These are phyloP conservation scores for Lathyrus aphaca DNA, from an alignment of 306 rosid genomes.

Conservation along the genomic window DNA sequence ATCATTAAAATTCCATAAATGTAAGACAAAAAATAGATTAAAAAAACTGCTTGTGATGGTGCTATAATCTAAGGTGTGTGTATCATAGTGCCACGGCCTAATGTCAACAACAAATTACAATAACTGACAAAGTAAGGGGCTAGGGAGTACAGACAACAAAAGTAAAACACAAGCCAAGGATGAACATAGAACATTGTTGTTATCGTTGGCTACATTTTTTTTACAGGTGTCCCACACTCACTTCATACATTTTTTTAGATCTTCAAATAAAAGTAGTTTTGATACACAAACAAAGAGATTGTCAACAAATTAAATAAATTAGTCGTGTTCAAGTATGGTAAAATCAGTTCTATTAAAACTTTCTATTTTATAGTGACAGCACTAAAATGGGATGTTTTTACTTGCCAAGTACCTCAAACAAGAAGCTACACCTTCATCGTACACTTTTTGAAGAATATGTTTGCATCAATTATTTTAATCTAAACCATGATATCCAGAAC, in stretches of 20 bases:
- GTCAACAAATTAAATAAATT: constrained; percentile 5
- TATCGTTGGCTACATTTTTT: constrained; percentile 12
- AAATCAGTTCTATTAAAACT: neutral
- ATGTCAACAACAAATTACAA: constrained; percentile 13
- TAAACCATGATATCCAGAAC: constrained; percentile 11
- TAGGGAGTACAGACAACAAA: neutral
- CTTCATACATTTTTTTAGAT: constrained; percentile 14
- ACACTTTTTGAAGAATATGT: constrained; percentile 8
- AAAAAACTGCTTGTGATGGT: constrained; percentile 10
- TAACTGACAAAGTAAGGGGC: constrained; percentile 4
- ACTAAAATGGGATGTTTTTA: neutral
- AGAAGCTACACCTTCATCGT: constrained; percentile 17
- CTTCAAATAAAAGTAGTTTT: constrained; percentile 6
- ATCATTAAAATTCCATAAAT: neutral
- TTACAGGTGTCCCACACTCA: constrained; percentile 1
- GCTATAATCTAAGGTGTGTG: constrained; percentile 6
- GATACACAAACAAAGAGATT: constrained; percentile 14
- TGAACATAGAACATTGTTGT: constrained; percentile 9
- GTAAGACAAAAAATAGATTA: neutral
- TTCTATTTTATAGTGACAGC: neutral
- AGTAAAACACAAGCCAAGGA: constrained; percentile 5
- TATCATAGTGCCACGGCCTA: constrained; percentile 27
- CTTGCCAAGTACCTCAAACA: constrained; percentile 15
- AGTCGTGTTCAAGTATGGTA: constrained; percentile 3
- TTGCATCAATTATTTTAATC: constrained; percentile 25